Evolutionary conservation across 2,329 filamentous ascomycete genomes (phyloP).

Genomic region (Colletotrichum navitas): DNA sequence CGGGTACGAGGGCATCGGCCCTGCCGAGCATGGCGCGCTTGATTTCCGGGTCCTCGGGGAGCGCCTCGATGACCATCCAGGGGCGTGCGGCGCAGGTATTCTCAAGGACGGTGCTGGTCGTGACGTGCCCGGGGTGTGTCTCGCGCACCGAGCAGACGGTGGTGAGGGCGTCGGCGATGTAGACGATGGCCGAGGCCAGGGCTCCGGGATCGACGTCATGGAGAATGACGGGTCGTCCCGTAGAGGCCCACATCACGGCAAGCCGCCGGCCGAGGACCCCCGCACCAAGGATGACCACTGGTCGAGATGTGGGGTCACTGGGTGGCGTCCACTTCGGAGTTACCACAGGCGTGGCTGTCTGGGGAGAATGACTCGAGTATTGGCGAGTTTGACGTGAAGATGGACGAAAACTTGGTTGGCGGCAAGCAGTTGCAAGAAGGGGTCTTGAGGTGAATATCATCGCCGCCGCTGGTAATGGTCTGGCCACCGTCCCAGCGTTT

Average conservation of each 20-base stretch:
- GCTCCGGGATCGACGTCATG: slow-evolving; percentile 47
- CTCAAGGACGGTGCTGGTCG: slow-evolving; percentile 44
- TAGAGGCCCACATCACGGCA: slow-evolving; percentile 50
- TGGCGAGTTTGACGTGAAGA: slow-evolving; percentile 20
- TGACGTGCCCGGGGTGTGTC: slow-evolving; percentile 47
- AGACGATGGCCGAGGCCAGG: slow-evolving; percentile 47
- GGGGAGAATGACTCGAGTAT: slow-evolving; percentile 33
- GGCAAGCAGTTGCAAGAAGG: slow-evolving; percentile 28
- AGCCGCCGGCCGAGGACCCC: slow-evolving; percentile 57
- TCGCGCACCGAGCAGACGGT: slow-evolving; percentile 48
- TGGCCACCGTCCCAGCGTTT: background rate
- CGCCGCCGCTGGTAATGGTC: slow-evolving; percentile 4
- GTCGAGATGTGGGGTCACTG: slow-evolving; percentile 49
- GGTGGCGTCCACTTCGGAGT: slow-evolving; percentile 46
- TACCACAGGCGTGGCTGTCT: background rate
- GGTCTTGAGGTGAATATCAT: slow-evolving; percentile 9
- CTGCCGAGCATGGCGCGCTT: slow-evolving; percentile 48
- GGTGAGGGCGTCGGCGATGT: slow-evolving; percentile 51
- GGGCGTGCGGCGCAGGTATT: slow-evolving; percentile 43
- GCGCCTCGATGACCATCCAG: slow-evolving; percentile 51
- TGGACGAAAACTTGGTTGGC: slow-evolving; percentile 26
- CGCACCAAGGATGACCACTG: slow-evolving; percentile 56
- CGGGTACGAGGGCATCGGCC: slow-evolving; percentile 47
- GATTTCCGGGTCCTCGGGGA: slow-evolving; percentile 49
- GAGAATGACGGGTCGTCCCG: slow-evolving; percentile 47